A percentile compares a stretch with the other conserved stretches of the same genome.
Conservation (phyloP, 495 filamentous ascomycete genomes). For the Penicillium argentinense region DNA sequence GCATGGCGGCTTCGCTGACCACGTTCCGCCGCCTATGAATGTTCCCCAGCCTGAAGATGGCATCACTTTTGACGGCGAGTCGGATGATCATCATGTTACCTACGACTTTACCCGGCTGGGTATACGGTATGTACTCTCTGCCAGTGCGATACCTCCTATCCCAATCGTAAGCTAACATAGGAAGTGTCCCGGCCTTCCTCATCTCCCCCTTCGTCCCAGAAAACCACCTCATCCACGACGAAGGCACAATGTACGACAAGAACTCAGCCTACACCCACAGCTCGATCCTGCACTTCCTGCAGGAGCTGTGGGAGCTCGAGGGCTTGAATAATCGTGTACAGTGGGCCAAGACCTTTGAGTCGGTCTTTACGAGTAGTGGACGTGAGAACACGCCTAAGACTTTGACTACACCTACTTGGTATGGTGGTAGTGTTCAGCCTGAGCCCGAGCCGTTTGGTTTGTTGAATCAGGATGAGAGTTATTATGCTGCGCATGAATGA, state of each 20-base stretch:
- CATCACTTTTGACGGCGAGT: slow-evolving; percentile 37
- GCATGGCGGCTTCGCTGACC: slow-evolving; percentile 48
- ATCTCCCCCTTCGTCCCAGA: slow-evolving; percentile 44
- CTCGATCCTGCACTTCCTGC: slow-evolving; percentile 42
- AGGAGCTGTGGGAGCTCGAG: slow-evolving; percentile 43
- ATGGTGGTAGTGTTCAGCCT: slow-evolving; percentile 30
- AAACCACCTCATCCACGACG: slow-evolving; percentile 39
- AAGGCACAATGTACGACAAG: slow-evolving; percentile 38
- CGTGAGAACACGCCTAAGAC: slow-evolving; percentile 34
- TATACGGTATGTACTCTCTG: slow-evolving; percentile 39
- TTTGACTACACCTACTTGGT: slow-evolving; percentile 33
- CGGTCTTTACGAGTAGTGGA: slow-evolving; percentile 30
- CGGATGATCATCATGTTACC: slow-evolving; percentile 35
- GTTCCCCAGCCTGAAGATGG: slow-evolving; percentile 37
- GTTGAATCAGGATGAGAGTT: slow-evolving; percentile 35
- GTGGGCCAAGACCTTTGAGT: slow-evolving; percentile 44
- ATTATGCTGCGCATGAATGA: slow-evolving; percentile 20
- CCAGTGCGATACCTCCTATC: neutral
- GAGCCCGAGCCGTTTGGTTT: slow-evolving; percentile 30
- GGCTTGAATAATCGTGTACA: slow-evolving; percentile 42
- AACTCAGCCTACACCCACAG: slow-evolving; percentile 46
- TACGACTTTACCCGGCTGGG: slow-evolving; percentile 49
- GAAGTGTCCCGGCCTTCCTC: slow-evolving; percentile 42
- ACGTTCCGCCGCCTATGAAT: slow-evolving; percentile 43
- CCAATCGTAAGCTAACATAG: neutral